phyloP scores from a whole-genome alignment of 352 stramenopile genomes.

The Globisporangium ultimum region DNA sequence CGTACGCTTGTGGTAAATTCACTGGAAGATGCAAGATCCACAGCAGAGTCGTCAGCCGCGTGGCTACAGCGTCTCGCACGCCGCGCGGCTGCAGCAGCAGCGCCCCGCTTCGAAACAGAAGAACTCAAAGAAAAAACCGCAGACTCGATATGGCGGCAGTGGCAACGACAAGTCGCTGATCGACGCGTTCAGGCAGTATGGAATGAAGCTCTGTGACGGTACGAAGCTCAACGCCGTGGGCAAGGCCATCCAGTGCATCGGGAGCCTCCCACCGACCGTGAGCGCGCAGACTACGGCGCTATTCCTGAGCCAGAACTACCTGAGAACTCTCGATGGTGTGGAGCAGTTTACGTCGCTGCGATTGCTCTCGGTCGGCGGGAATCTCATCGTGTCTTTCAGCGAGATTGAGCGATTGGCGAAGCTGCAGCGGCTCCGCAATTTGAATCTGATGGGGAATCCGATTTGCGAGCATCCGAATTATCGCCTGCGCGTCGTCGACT shows the following conservation, averaged over 20 bases:
- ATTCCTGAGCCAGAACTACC: constrained; percentile 83
- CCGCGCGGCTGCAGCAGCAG: background rate
- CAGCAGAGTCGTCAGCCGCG: background rate
- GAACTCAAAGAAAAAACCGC: background rate
- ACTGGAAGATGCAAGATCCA: background rate
- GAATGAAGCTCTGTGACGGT: constrained; percentile 64
- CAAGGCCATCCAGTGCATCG: constrained; percentile 51
- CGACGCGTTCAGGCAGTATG: constrained; percentile 70
- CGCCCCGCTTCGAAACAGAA: background rate
- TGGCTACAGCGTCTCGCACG: background rate
- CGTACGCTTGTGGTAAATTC: background rate
- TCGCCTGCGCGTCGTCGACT: constrained; percentile 48
- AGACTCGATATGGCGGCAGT: background rate
- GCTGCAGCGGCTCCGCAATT: constrained; percentile 45
- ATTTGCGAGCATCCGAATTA: constrained; percentile 76
- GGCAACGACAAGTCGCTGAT: constrained; percentile 39
- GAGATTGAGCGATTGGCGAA: constrained; percentile 34
- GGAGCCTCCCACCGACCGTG: constrained; percentile 40
- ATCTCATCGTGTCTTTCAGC: constrained; percentile 39
- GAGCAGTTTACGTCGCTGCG: constrained; percentile 62
- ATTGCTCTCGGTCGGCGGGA: constrained; percentile 63
- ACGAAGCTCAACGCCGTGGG: constrained; percentile 70
- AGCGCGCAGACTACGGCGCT: constrained; percentile 45
- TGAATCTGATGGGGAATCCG: constrained; percentile 76
- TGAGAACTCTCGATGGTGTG: constrained; percentile 40